Base-by-base conservation (phyloP, 1,284 basidiomycete species). In the Hymenochaete sp. region DNA sequence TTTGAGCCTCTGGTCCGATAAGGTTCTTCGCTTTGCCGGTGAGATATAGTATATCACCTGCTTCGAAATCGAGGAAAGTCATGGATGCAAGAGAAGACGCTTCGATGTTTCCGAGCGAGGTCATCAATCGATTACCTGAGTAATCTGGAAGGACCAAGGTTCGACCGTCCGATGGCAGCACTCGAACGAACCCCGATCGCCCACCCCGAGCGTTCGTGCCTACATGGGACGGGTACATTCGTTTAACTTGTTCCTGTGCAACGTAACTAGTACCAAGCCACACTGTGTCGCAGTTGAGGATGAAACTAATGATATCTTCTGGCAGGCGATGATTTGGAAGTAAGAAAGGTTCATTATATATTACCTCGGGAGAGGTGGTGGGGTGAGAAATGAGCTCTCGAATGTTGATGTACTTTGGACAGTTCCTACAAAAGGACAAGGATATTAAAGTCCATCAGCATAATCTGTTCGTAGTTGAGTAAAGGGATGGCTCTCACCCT, bases 141-240 rank as follows among this genome's bases (percentile, higher is more conserved):
- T 70, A 80, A 54, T 82, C 77, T 0, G 79, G 79, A 14, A 82
- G 52, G 4, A 76, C 67, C 8, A 80, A 51, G 0, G 75, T 81
- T 22, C 70, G 64, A 3, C 70, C 68, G 53, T 81, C 72, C 3
- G 65, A 67, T 1, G 68, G 70, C n/a, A 62, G 59, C 4, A 79
- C 71, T 13, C 78, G 74, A 2, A 75, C 61, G 53, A 79, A 80
- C 0, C 79, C 79, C n/a, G 68, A 66, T 32, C 65, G 62, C 1
- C 79, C 80, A 4, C 74, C 77, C 2, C 79, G 73, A 29, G 79
- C 72, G 50, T 82, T 82, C 64, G 75, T 75, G 16, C 77, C 79
- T 8, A 79, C 56, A 53, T 80, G 77, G 1, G 78, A 78, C 0
- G 73, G 71, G 51, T 65, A 71, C 3, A 47, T 55, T 4, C 51